phyloP scores from a whole-genome alignment of 2,329 filamentous ascomycete species.

The Cladophialophora carrionii region DNA sequence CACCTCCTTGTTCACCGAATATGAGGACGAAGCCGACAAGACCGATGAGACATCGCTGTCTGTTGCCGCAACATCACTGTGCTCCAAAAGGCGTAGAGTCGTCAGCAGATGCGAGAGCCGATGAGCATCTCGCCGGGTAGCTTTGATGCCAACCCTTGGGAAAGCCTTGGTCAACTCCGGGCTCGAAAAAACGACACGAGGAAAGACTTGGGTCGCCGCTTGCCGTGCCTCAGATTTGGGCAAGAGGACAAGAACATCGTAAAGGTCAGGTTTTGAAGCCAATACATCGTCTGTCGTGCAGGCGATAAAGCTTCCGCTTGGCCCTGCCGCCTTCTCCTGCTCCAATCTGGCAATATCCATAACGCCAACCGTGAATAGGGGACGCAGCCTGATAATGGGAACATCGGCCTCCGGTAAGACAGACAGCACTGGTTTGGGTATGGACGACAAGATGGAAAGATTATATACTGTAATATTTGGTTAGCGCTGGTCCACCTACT shows the following conservation, averaged over 20 bases:
- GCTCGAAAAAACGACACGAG: conserved; percentile 67
- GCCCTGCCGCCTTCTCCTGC: conserved; percentile 45
- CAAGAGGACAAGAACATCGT: conserved; percentile 85
- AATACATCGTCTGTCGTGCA: conserved; percentile 96
- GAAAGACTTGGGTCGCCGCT: conserved; percentile 67
- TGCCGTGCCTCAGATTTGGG: conserved; percentile 63
- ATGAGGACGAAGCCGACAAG: conserved; percentile 44
- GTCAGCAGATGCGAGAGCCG: conserved; percentile 72
- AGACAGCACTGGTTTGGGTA: conserved; percentile 73
- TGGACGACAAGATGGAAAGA: conserved; percentile 87
- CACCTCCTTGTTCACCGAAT: conserved; percentile 48
- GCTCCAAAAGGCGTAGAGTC: conserved; percentile 54
- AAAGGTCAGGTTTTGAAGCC: conserved; percentile 80
- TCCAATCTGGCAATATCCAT: conserved; percentile 82
- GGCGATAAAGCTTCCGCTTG: conserved; percentile 76
- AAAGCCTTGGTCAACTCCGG: conserved; percentile 40
- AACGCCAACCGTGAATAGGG: conserved; percentile 91
- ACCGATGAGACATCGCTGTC: conserved; percentile 46
- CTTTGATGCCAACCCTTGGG: conserved; percentile 70
- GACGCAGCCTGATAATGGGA: conserved; percentile 67
- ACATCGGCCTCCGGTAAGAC: conserved; percentile 66
- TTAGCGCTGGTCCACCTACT: conserved; percentile 8
- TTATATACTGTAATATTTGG: conserved; percentile 71
- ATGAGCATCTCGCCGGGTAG: conserved; percentile 85
- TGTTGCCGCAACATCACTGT: conserved; percentile 34